phyloP scores from a whole-genome alignment of 176 grass and related monocot species.

The Oryza longistaminata region DNA sequence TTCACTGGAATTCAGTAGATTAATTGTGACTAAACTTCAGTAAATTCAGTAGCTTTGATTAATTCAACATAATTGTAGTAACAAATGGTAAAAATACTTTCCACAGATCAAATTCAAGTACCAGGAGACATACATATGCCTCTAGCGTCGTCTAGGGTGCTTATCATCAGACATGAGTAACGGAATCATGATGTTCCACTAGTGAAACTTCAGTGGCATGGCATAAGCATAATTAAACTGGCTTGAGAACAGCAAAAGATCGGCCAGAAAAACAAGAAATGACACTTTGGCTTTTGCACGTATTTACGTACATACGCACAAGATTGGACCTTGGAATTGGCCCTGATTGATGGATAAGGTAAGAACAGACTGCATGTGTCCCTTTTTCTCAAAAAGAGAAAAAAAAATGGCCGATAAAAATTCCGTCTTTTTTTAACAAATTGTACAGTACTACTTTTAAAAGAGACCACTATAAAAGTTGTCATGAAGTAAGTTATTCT shows the following conservation, averaged over 20 bases:
- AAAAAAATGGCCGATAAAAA: neutral
- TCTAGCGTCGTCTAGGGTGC: neutral
- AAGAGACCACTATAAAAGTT: neutral
- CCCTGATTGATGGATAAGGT: constrained; percentile 1
- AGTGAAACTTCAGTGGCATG: neutral
- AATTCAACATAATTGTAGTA: neutral
- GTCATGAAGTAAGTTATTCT: no score
- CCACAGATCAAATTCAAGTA: neutral
- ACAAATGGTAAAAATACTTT: neutral
- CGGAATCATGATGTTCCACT: constrained; percentile 24
- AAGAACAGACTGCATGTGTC: neutral
- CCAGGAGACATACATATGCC: neutral
- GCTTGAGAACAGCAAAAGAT: constrained; percentile 13
- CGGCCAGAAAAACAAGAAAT: neutral
- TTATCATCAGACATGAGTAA: constrained; percentile 1
- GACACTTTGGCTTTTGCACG: neutral
- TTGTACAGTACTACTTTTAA: neutral
- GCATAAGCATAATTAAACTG: neutral
- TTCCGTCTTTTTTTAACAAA: neutral
- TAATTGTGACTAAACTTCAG: neutral
- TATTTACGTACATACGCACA: neutral
- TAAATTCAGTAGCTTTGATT: neutral
- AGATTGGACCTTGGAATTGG: neutral
- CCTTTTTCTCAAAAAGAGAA: neutral
- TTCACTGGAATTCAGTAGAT: no score